Evolutionary conservation across 108 stramenopile species (phyloP).

Genomic region (Skeletonema menzelii): DNA sequence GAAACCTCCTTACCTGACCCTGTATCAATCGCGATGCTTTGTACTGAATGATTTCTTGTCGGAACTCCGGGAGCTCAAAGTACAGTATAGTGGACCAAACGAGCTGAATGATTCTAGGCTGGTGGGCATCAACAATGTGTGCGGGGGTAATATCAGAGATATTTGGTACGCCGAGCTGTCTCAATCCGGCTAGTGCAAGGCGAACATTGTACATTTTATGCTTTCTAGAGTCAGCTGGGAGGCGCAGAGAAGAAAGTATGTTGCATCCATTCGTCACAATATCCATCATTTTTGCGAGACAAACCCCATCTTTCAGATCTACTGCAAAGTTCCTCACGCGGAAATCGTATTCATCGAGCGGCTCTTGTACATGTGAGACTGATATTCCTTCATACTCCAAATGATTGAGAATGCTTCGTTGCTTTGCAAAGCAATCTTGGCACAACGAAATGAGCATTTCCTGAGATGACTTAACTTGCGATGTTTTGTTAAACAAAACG

Average conservation of each 20-base stretch:
- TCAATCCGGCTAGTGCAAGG: conserved; percentile 57
- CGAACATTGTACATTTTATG: conserved; percentile 93
- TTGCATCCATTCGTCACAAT: conserved; percentile 52
- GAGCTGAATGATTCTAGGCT: conserved; percentile 80
- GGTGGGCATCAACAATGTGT: conserved; percentile 86
- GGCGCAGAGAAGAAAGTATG: conserved; percentile 61
- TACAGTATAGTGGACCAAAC: conserved; percentile 74
- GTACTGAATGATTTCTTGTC: conserved; percentile 12
- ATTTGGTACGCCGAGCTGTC: conserved; percentile 51
- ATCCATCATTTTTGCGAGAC: conserved; percentile 83
- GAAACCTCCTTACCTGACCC: conserved; percentile 11
- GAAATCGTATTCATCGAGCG: conserved; percentile 92
- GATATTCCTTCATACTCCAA: conserved; percentile 73
- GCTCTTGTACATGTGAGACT: conserved; percentile 78
- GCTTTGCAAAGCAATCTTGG: conserved; percentile 73
- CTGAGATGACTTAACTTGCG: conserved; percentile 85
- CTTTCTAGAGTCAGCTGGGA: conserved; percentile 88
- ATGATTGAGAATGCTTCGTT: conserved; percentile 91
- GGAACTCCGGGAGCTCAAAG: conserved; percentile 50
- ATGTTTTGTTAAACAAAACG: conserved; percentile 58
- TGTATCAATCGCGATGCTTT: conserved; percentile 20
- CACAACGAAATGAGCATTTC: conserved; percentile 81
- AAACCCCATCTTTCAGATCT: conserved; percentile 94
- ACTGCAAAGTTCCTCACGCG: conserved; percentile 74
- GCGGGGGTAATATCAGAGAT: conserved; percentile 65